Base-by-base conservation (phyloP, 192 early-diverging fungal species). In the Gryganskiella cystojenkinii region DNA sequence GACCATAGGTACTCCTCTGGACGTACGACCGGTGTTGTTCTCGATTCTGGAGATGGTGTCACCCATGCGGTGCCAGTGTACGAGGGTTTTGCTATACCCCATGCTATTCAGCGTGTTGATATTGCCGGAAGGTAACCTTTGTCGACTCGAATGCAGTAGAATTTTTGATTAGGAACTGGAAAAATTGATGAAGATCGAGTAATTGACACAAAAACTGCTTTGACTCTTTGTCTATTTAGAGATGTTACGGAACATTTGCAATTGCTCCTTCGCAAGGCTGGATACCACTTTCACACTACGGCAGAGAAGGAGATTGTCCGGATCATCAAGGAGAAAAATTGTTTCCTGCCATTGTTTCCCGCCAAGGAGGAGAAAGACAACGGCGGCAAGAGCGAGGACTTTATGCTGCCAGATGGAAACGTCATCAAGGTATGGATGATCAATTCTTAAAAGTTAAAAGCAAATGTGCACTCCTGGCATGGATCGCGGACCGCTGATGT, bases 221-320 rank as follows among this genome's bases (percentile, higher is more conserved):
- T 68, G 11, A 4, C 10, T 34, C 43, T 34, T 22, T 25, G 14
- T 45, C 46, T 19, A 17, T 60, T 17, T 28, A 90, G 95, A 63
- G 97, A 99, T 80, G 90, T 99, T 15, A 99, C 98, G 30, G 92
- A 96, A 52, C 84, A 96, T 61, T 83, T 99, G 52, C 94, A 96
- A 65, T 69, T 98, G n/a, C 86, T 98, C 56, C 88, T 99, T 31
- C 93, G 95, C 52, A 96, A 96, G 81, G 84, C 90, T 1, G 96
- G 97, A 17, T 90, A 92, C 80, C 85, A 89, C 61, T 93, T 99
- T 71, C 86, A 92, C 70, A 98, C 95, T 3, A 91, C 93, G 17
- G 97, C 98, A 46, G 98, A 99, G 79, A 92, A 92, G 64, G 98
- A 99, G 76, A 90, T 98, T 56, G 96, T 98, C 9, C 90, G 97